These are phyloP conservation scores for Phytophthora hibernalis DNA, from an alignment of 352 stramenopile genomes.

Conservation along the genomic window DNA sequence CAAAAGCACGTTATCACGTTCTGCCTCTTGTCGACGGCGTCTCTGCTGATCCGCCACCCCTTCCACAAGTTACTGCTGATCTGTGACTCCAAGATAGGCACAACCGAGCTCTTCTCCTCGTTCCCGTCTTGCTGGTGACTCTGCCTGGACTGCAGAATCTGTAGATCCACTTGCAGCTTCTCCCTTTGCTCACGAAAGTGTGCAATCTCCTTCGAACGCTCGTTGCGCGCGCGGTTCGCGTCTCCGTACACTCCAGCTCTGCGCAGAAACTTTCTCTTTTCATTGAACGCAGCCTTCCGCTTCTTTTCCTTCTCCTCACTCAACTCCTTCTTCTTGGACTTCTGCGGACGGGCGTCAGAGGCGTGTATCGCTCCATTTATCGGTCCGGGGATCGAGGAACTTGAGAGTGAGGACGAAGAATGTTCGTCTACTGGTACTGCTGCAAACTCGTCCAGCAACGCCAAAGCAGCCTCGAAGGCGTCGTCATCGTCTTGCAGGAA, in stretches of 20 bases:
- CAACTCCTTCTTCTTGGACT: neutral
- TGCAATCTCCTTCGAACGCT: slow-evolving; percentile 44
- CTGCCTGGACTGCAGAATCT: slow-evolving; percentile 22
- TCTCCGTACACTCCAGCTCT: slow-evolving; percentile 31
- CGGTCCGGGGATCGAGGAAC: neutral
- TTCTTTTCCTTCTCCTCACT: slow-evolving; percentile 20
- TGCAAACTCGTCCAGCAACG: slow-evolving; percentile 22
- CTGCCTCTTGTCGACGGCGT: slow-evolving; percentile 16
- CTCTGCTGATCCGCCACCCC: slow-evolving; percentile 32
- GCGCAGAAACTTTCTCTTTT: slow-evolving; percentile 24
- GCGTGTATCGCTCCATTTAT: neutral
- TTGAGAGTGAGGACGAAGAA: neutral
- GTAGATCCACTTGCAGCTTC: slow-evolving; percentile 44
- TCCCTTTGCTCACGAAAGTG: slow-evolving; percentile 36
- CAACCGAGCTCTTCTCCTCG: neutral
- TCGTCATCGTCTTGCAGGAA: slow-evolving; percentile 22
- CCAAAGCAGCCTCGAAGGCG: slow-evolving; percentile 12
- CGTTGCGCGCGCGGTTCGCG: slow-evolving; percentile 39
- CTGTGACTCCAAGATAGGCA: neutral
- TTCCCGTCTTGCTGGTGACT: neutral
- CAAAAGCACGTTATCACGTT: slow-evolving; percentile 43
- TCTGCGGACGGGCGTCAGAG: neutral
- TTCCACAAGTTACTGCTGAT: slow-evolving; percentile 27
- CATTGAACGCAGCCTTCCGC: slow-evolving; percentile 11
- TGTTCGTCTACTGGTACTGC: neutral